Conservation (phyloP, 345 rosid genomes). For the Boechera divaricarpa region DNA sequence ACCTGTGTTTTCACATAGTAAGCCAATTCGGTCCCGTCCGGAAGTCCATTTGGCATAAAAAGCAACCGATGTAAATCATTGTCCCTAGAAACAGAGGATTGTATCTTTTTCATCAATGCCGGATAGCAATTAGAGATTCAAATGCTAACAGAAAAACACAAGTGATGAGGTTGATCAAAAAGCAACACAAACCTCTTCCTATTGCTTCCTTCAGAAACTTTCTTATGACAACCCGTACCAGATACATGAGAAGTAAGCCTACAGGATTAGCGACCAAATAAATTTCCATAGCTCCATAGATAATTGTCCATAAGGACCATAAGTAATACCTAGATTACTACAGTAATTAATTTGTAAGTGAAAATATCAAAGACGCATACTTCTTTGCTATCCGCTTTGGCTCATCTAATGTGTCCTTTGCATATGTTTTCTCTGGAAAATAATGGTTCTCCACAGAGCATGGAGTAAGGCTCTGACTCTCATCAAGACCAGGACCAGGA, state of each 20-base stretch:
- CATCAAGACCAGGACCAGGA: conserved; percentile 49
- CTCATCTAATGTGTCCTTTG: conserved; percentile 45
- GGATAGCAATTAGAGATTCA: conserved; percentile 14
- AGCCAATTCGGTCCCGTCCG: conserved; percentile 89
- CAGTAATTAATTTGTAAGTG: not conserved
- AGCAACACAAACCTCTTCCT: conserved; percentile 65
- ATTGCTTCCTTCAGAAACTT: conserved; percentile 65
- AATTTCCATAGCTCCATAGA: not conserved
- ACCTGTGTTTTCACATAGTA: conserved; percentile 94
- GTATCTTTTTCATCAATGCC: conserved; percentile 6
- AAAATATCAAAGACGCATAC: conserved; percentile 46
- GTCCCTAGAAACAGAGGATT: conserved; percentile 60
- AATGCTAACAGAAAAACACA: conserved; percentile 21
- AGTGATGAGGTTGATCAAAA: not conserved
- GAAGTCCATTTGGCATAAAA: conserved; percentile 95
- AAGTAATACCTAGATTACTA: conserved; percentile 1
- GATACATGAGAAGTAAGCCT: conserved; percentile 56
- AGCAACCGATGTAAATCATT: conserved; percentile 92
- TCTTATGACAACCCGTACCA: conserved; percentile 57
- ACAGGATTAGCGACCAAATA: conserved; percentile 36
- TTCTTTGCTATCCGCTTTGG: conserved; percentile 58
- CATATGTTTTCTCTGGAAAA: conserved; percentile 42
- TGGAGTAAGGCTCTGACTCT: conserved; percentile 45
- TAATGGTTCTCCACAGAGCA: conserved; percentile 45
- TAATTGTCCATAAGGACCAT: conserved; percentile 1